phyloP scores from a whole-genome alignment of 2,329 filamentous ascomycete species.

The Fusarium phyllophilum region DNA sequence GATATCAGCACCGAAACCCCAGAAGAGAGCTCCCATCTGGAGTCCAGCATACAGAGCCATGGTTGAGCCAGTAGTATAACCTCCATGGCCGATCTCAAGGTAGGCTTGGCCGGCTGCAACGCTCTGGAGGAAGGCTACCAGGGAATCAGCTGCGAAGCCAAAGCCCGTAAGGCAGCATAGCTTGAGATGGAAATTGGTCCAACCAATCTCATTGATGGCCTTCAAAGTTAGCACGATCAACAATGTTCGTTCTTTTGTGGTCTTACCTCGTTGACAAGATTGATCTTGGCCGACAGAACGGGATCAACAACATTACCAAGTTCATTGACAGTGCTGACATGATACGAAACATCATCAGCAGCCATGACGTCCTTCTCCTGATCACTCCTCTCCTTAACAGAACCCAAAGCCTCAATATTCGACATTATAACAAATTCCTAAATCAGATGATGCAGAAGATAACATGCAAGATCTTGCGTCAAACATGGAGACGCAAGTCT shows the following conservation, averaged over 20 bases:
- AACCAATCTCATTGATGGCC: neutral
- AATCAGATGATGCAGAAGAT: neutral
- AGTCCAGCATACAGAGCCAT: neutral
- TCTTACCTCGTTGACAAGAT: neutral
- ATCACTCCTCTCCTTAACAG: neutral
- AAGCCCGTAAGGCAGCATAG: neutral
- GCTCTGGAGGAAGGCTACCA: neutral
- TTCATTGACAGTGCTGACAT: neutral
- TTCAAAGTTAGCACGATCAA: neutral
- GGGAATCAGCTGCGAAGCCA: neutral
- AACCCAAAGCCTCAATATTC: neutral
- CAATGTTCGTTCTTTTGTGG: rapidly evolving
- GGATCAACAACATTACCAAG: neutral
- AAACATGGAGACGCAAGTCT: neutral
- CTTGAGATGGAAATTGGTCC: neutral
- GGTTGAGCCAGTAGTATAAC: rapidly evolving
- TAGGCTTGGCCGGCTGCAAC: neutral
- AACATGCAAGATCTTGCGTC: neutral
- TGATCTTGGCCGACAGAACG: neutral
- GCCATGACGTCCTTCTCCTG: neutral
- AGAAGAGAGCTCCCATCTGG: conserved; percentile 1
- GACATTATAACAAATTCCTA: neutral
- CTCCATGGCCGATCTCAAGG: neutral
- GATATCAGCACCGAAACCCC: neutral
- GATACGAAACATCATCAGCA: neutral